phyloP scores from a whole-genome alignment of 1,139 yeast species.

The Saccharomyces hybrid region DNA sequence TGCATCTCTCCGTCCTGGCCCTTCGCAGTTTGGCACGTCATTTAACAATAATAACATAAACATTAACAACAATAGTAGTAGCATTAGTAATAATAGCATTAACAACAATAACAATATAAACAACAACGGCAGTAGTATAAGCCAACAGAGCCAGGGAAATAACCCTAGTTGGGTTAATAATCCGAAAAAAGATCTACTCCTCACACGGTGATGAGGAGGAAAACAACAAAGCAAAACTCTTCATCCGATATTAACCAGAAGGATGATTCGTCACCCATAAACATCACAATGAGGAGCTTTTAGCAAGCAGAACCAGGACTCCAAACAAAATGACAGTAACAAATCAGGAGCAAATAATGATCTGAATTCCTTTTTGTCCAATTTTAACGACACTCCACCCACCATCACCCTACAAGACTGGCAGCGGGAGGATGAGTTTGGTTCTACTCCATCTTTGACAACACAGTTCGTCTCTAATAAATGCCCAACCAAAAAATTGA shows the following conservation, averaged over 20 bases:
- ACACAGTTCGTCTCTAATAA: conserved; percentile 6
- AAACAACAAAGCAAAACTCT: conserved; percentile 13
- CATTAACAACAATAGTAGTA: neutral
- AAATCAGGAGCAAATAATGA: neutral
- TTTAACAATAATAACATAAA: conserved; percentile 2
- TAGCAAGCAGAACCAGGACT: neutral
- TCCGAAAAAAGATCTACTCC: conserved; percentile 53
- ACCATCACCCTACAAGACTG: conserved; percentile 49
- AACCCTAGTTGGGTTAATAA: conserved; percentile 43
- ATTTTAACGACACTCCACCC: conserved; percentile 41
- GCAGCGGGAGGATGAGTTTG: conserved; percentile 33
- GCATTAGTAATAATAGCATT: neutral
- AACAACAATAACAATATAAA: neutral
- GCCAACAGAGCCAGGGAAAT: conserved; percentile 16
- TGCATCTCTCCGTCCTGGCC: conserved; percentile 9
- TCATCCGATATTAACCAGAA: neutral
- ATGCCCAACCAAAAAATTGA: neutral
- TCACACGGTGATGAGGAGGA: conserved; percentile 39
- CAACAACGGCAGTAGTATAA: conserved; percentile 8
- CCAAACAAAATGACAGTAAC: neutral
- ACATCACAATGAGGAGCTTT: conserved; percentile 11
- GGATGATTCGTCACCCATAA: conserved; percentile 21
- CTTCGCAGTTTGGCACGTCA: neutral
- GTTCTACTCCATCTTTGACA: conserved; percentile 17
- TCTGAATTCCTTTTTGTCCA: neutral